Conservation (phyloP, 176 grass and related monocot genomes). For the Bonia amplexicaulis region DNA sequence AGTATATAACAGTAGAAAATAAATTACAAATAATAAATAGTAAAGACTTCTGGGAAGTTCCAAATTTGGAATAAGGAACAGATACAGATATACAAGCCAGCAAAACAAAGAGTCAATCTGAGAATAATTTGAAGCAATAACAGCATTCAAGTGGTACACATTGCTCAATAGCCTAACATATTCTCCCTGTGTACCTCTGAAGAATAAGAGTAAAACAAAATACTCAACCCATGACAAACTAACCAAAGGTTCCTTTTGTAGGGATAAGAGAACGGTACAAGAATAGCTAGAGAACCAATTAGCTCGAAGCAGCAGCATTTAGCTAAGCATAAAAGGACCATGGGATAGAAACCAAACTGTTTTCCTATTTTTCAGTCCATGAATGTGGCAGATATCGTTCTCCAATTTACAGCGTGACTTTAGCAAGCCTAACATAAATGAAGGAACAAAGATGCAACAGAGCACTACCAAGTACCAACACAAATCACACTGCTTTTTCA, state of each 20-base stretch:
- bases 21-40: background rate
- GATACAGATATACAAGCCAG: background rate
- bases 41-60: background rate
- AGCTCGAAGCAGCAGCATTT: slow-evolving; percentile 8
- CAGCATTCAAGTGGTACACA: background rate
- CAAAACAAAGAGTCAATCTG: background rate
- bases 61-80: background rate
- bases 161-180: background rate
- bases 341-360: background rate
- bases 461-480: slow-evolving; percentile 8
- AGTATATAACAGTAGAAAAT: slow-evolving; percentile 12
- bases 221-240: background rate
- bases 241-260: background rate
- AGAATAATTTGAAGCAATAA: background rate
- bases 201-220: background rate
- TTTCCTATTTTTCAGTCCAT: background rate
- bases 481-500: background rate
- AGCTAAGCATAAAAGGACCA: background rate
- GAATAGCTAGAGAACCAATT: background rate
- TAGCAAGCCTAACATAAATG: background rate
- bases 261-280: background rate
- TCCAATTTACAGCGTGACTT: background rate
- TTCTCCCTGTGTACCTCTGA: background rate
- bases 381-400: background rate
- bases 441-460: background rate